Evolutionary conservation across 2,329 filamentous ascomycete species (phyloP), one percentile per base, ranked within the genome.

Genomic region (Rhynchosporium secalis): DNA sequence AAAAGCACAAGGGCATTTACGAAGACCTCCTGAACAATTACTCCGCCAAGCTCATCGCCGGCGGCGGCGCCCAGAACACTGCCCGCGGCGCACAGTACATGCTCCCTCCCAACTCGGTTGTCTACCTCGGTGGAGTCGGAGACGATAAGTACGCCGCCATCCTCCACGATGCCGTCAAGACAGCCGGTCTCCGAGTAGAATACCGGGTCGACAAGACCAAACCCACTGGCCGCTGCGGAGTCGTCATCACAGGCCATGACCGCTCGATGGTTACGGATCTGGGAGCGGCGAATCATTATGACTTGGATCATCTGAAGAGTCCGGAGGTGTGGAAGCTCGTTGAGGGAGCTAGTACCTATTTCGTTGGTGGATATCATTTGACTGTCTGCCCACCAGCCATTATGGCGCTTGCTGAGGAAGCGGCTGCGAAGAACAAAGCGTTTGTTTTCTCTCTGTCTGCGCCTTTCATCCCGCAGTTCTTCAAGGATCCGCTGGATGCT

Each of bases 21-120:
- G 93, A 98, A 76, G 95, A 99, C 74, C 86, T 98, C 70, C 86
- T 97, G 72, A 89, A 90, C 79, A 94, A 95, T 84, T 91, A 88
- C 80, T 86, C 95, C 72, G 94, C 94, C 67, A 96, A 96, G 80
- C 83, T 98, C 76, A 95, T 98, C 75, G 92, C 95, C 60, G 95
- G 95, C 69, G 95, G 95, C 74, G 95, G 95, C 61, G 95, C 95
- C 36, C 95, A 99, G 81, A 99, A 99, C 85, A 96, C 92, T 59
- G 94, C 95, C 71, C 89, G 95, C 74, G 95, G 95, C 71, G 95
- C 94, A 68, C 91, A 95, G 86, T 99, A 99, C 83, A 87, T 98
- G 69, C 91, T 99, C 62, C 87, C 91, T 38, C 81, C 89, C 65
- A 89, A 96, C 81, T 94, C 90, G 67, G 92, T 96, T 74, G 86